A percentile compares a stretch with the other conserved stretches of the same genome.
Conservation (phyloP, 1,284 basidiomycete genomes). For the Gomphus sp. region DNA sequence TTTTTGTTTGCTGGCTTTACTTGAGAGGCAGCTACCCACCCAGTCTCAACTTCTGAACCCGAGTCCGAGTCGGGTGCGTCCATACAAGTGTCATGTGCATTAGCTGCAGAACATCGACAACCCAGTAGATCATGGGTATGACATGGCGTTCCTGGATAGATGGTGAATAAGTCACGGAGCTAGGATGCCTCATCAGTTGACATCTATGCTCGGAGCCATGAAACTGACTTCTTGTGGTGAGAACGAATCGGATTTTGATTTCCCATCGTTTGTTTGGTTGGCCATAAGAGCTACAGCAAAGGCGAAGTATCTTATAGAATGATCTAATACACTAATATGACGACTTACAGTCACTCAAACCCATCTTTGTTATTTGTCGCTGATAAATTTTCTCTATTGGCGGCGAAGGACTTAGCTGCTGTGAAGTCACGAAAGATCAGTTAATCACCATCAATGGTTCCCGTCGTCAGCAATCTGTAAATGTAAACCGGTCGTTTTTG, state of each 20-base stretch:
- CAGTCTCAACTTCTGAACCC: slow-evolving; percentile 26
- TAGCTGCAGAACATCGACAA: slow-evolving; percentile 50
- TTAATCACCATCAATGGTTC: slow-evolving; percentile 61
- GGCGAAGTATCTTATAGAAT: slow-evolving; percentile 4
- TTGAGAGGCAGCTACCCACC: slow-evolving; percentile 70
- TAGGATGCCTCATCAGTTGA: slow-evolving; percentile 22
- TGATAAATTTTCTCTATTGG: slow-evolving; percentile 77
- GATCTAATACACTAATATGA: background rate
- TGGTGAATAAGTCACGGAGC: slow-evolving; percentile 86
- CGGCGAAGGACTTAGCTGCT: background rate
- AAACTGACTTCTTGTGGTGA: slow-evolving; percentile 72
- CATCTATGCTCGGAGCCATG: background rate
- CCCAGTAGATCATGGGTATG: slow-evolving; percentile 87
- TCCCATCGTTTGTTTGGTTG: slow-evolving; percentile 29
- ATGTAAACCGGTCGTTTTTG: slow-evolving; percentile 91
- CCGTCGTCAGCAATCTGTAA: slow-evolving; percentile 83
- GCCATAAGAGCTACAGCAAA: slow-evolving; percentile 50
- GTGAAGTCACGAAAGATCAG: background rate
- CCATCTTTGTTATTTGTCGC: slow-evolving; percentile 93
- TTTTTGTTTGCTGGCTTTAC: slow-evolving; percentile 42
- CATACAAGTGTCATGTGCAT: background rate
- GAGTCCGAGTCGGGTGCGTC: slow-evolving; percentile 21
- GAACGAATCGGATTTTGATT: slow-evolving; percentile 76
- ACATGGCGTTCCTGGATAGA: slow-evolving; percentile 75
- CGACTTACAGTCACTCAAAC: slow-evolving; percentile 73